phyloP scores from a whole-genome alignment of 768 basidiomycete genomes.

The Tylopilus subfusipes region DNA sequence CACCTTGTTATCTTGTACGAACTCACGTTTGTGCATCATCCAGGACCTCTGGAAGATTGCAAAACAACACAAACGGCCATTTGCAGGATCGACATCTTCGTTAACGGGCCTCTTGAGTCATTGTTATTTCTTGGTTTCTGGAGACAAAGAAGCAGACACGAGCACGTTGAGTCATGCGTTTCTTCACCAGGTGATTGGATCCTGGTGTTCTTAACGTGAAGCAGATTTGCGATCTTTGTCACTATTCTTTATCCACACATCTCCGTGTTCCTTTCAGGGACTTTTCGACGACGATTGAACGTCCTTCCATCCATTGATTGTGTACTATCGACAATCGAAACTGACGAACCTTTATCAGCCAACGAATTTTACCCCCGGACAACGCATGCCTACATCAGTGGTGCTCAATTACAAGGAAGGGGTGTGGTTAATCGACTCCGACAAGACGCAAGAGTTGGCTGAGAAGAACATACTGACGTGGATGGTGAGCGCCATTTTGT shows the following conservation, averaged over 20 bases:
- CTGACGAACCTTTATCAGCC: slow-evolving; percentile 38
- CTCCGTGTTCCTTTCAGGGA: not conserved
- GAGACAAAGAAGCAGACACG: slow-evolving; percentile 62
- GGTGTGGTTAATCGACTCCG: slow-evolving; percentile 63
- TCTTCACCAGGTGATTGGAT: slow-evolving; percentile 47
- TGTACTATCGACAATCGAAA: not conserved
- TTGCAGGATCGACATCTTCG: slow-evolving; percentile 88
- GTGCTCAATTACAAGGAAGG: slow-evolving; percentile 63
- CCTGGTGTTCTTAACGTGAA: too few species aligned
- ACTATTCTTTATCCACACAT: too few species aligned
- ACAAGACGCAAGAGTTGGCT: slow-evolving; percentile 37
- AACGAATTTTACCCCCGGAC: slow-evolving; percentile 68
- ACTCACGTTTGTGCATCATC: not conserved
- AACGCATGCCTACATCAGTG: slow-evolving; percentile 72
- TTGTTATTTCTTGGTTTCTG: slow-evolving; percentile 83
- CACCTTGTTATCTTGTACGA: not conserved
- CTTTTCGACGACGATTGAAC: not conserved
- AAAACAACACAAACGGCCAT: slow-evolving; percentile 51
- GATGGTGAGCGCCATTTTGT: slow-evolving; percentile 55
- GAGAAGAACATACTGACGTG: slow-evolving; percentile 73
- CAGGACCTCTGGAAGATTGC: slow-evolving; percentile 69
- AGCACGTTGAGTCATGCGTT: slow-evolving; percentile 60
- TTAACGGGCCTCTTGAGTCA: slow-evolving; percentile 80
- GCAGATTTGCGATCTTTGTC: not conserved
- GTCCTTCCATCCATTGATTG: not conserved